These are phyloP conservation scores for Basidioascus undulatus DNA, from an alignment of 768 basidiomycete species.

Conservation along the genomic window DNA sequence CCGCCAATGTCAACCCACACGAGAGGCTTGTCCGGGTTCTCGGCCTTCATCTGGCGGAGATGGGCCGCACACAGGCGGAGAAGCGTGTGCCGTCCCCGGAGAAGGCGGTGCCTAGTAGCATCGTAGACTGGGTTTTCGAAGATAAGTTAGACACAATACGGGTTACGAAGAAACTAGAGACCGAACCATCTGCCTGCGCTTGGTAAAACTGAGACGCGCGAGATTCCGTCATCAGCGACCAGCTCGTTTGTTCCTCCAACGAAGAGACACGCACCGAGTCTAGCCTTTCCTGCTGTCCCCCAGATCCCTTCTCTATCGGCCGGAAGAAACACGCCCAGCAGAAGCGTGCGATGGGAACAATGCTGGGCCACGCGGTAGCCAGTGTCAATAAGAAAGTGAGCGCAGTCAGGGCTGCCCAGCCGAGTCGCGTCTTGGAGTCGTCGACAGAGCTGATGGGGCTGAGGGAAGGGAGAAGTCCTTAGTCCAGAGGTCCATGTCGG, in stretches of 20 bases:
- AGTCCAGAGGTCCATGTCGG: no score
- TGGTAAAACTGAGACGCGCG: slow-evolving; percentile 28
- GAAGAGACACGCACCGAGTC: slow-evolving; percentile 1
- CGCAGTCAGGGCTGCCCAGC: no score
- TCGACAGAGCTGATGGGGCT: no score
- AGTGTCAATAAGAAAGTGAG: no score
- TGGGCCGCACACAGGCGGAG: slow-evolving; percentile 40
- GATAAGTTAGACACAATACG: no score
- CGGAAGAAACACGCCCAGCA: slow-evolving; percentile 7
- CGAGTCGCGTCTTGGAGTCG: no score
- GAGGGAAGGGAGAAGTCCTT: no score
- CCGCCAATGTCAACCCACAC: slow-evolving; percentile 63
- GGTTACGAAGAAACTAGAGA: background rate
- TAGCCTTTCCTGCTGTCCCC: slow-evolving; percentile 4
- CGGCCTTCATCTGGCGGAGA: slow-evolving; percentile 20
- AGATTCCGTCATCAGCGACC: background rate
- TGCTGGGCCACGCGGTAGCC: no score
- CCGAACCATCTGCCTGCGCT: slow-evolving; percentile 31
- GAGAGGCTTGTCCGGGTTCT: slow-evolving; percentile 25
- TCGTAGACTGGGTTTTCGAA: slow-evolving; percentile 48
- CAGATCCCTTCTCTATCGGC: slow-evolving; percentile 4
- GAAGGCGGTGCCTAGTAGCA: slow-evolving; percentile 32
- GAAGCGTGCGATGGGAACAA: no score
- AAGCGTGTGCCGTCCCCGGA: slow-evolving; percentile 50
- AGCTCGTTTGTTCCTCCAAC: background rate